These are phyloP conservation scores for Candida argentea DNA, from an alignment of 805 yeast species.

Conservation along the genomic window DNA sequence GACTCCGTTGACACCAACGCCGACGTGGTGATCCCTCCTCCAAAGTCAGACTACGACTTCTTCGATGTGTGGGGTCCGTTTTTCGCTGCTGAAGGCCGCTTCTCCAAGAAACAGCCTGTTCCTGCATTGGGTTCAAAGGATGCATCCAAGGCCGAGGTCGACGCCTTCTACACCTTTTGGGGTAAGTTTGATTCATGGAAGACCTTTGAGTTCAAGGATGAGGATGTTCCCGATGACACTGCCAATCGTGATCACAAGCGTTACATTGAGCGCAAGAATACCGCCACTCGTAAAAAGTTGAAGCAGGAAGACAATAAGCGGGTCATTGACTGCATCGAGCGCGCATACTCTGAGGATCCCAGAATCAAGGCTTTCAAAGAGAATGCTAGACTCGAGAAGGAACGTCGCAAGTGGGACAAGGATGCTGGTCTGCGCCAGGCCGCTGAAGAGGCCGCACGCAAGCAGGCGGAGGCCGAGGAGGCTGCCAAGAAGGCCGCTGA, in stretches of 20 bases:
- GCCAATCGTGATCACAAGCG: constrained; percentile 99
- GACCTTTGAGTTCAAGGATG: constrained; percentile 94
- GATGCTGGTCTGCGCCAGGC: constrained; percentile 97
- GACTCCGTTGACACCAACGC: constrained; percentile 93
- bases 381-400: constrained; percentile 90
- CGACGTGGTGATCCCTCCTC: constrained; percentile 68
- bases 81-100: constrained; percentile 82
- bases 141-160: constrained; percentile 72
- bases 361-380: constrained; percentile 91
- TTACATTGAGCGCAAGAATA: constrained; percentile 94
- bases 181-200: constrained; percentile 96
- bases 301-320: constrained; percentile 96
- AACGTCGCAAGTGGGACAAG: constrained; percentile 91
- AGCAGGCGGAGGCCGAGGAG: constrained; percentile 81
- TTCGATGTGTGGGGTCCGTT: constrained; percentile 88
- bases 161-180: constrained; percentile 84
- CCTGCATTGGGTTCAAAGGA: constrained; percentile 67
- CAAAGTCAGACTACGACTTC: constrained; percentile 67
- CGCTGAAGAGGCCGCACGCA: constrained; percentile 81
- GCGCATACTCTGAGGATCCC: constrained; percentile 87
- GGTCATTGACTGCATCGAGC: constrained; percentile 73
- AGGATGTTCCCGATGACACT: constrained; percentile 98
- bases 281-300: constrained; percentile 92
- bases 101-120: constrained; percentile 85
- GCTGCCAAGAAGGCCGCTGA: constrained; percentile 71